Conservation (phyloP, 495 filamentous ascomycete species). For the Penicillium cinerascens region DNA sequence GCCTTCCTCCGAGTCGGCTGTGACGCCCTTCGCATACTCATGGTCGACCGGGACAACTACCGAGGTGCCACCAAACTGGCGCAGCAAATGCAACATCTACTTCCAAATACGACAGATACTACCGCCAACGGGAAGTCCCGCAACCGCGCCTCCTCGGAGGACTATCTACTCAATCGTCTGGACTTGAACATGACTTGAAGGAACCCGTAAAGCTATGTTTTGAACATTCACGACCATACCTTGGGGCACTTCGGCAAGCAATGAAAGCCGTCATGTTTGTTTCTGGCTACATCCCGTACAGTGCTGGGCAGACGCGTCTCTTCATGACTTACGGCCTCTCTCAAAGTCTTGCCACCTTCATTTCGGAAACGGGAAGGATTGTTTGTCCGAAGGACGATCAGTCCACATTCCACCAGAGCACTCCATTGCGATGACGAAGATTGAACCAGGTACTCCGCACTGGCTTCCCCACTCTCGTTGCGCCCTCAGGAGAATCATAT, state of each 20-base stretch:
- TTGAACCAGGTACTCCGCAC: conserved; percentile 12
- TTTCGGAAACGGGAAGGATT: background rate
- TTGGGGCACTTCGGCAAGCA: background rate
- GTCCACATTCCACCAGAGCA: background rate
- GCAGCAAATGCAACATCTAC: conserved; percentile 28
- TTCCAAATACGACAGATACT: conserved; percentile 20
- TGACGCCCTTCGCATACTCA: conserved; percentile 34
- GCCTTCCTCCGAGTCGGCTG: conserved; percentile 28
- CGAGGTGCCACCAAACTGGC: conserved; percentile 30
- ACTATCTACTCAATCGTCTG: conserved; percentile 26
- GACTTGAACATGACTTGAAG: conserved; percentile 31
- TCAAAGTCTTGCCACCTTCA: background rate
- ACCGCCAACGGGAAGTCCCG: conserved; percentile 4
- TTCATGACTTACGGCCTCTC: background rate
- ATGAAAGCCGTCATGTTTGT: background rate
- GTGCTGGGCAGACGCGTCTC: background rate
- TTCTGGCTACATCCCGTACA: background rate
- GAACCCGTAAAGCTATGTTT: background rate
- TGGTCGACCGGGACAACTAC: conserved; percentile 27
- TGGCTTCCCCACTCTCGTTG: conserved; percentile 13
- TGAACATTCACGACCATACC: background rate
- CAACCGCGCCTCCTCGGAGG: conserved; percentile 13
- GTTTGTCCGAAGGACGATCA: background rate
- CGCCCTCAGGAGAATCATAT: conserved; percentile 11
- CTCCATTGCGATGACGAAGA: conserved; percentile 14